Evolutionary conservation across 768 basidiomycete species (phyloP).

Genomic region (Tricholoma sp.): DNA sequence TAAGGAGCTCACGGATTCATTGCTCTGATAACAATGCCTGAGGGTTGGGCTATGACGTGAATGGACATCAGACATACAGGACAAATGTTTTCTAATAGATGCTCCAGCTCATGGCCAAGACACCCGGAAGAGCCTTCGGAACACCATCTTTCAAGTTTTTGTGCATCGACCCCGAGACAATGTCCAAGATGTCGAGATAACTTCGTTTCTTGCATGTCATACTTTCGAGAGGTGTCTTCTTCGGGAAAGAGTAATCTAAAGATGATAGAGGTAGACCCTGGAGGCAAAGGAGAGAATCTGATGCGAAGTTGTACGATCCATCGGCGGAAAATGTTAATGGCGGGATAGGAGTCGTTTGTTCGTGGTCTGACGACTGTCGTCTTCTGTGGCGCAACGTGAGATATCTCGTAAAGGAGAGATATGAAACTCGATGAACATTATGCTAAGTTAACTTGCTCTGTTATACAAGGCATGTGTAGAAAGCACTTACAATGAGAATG

Average conservation of each 20-base stretch:
- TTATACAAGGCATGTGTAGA: background rate
- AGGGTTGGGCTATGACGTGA: background rate
- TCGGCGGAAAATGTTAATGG: conserved; percentile 32
- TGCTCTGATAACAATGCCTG: conserved; percentile 15
- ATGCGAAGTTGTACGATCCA: conserved; percentile 41
- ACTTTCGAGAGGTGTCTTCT: conserved; percentile 66
- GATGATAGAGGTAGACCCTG: conserved; percentile 50
- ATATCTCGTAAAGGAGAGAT: conserved; percentile 44
- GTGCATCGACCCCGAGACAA: conserved; percentile 34
- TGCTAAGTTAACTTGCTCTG: background rate
- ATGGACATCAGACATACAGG: conserved; percentile 24
- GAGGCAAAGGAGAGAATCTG: conserved; percentile 44
- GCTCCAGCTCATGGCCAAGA: conserved; percentile 62
- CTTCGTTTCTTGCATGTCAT: conserved; percentile 63
- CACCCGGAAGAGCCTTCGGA: conserved; percentile 50
- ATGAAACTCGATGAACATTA: conserved; percentile 33
- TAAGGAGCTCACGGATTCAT: conserved; percentile 31
- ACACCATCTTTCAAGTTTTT: conserved; percentile 33
- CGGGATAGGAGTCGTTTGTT: conserved; percentile 25
- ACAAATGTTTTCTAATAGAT: conserved; percentile 35
- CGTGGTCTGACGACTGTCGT: conserved; percentile 14
- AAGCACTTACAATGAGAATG: conserved; percentile 24
- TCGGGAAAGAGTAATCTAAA: conserved; percentile 85
- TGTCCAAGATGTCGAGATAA: conserved; percentile 50
- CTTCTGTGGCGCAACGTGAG: conserved; percentile 26